A percentile compares a stretch with the other conserved stretches of the same genome.
Conservation (phyloP, 2,329 filamentous ascomycete species). For the Xylaria sp. region DNA sequence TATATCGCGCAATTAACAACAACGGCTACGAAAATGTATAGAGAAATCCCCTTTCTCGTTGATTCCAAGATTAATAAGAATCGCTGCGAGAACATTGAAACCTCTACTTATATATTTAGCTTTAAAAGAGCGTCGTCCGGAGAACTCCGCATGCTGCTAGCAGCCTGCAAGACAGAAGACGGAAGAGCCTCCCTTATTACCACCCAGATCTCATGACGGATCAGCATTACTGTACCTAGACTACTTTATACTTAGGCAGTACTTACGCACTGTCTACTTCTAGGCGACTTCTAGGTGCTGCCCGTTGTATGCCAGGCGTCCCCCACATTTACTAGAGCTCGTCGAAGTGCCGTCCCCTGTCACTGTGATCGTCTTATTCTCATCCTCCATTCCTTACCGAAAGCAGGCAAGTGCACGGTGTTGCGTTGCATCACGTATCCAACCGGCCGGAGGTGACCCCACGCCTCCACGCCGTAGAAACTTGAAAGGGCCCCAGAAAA, state of each 20-base stretch:
- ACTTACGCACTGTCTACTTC: neutral
- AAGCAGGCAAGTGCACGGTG: constrained; percentile 6
- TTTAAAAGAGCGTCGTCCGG: neutral
- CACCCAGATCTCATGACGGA: neutral
- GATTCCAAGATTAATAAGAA: too few relatives aligned
- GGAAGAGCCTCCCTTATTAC: constrained; percentile 10
- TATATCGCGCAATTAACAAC: too few relatives aligned
- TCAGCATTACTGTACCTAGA: neutral
- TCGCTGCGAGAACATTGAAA: too few relatives aligned
- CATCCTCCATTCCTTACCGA: constrained; percentile 6
- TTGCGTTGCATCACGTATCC: constrained; percentile 19
- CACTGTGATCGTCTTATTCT: neutral
- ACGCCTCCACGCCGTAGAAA: constrained; percentile 1
- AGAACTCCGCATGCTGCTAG: neutral
- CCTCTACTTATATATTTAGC: too few relatives aligned
- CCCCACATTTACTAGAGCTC: constrained; percentile 14
- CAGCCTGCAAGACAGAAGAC: neutral
- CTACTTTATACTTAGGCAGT: neutral
- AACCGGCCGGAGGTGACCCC: constrained; percentile 7
- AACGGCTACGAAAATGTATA: too few relatives aligned
- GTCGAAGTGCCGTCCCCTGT: constrained; percentile 26
- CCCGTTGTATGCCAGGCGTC: neutral
- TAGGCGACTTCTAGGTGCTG: neutral
- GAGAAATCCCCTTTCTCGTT: too few relatives aligned
- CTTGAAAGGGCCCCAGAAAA: neutral